These are phyloP conservation scores for Verruconis gallopava DNA, from an alignment of 2,329 filamentous ascomycete genomes.

Conservation along the genomic window DNA sequence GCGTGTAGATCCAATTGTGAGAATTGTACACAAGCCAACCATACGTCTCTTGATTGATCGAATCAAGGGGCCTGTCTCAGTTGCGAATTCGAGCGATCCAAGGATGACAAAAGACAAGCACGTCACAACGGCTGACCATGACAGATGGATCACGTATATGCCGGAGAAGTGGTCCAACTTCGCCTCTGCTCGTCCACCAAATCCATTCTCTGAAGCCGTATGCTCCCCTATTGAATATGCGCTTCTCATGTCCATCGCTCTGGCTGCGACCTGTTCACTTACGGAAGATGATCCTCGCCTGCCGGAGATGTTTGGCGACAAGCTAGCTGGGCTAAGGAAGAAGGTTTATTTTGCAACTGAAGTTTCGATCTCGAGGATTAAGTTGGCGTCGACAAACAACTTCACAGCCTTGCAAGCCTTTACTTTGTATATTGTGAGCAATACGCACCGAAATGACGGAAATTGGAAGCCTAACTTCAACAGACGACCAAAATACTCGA, in stretches of 20 bases:
- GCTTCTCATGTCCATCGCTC: background rate
- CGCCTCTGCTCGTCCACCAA: too few relatives aligned
- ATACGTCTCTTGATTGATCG: slow-evolving; percentile 1
- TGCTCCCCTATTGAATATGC: background rate
- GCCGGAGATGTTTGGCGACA: background rate
- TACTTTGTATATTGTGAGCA: background rate
- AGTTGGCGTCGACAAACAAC: background rate
- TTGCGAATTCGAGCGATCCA: background rate
- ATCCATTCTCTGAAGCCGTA: background rate
- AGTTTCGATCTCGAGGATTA: background rate
- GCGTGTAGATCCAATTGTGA: slow-evolving; percentile 3
- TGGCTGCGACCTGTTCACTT: background rate
- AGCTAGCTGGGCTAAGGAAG: background rate
- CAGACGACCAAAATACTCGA: background rate
- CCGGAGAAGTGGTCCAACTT: background rate
- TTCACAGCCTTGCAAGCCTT: slow-evolving; percentile 3
- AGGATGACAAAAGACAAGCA: too few relatives aligned
- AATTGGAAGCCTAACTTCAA: background rate
- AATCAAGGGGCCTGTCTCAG: too few relatives aligned
- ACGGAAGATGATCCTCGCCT: background rate
- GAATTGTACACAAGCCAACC: slow-evolving; percentile 3
- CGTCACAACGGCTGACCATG: background rate
- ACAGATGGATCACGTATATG: background rate
- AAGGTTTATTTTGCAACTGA: background rate
- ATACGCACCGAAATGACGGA: background rate